Evolutionary conservation across 805 yeast genomes (phyloP), one percentile per base, ranked within the genome.

Genomic region (Scheffersomyces amazonensis): DNA sequence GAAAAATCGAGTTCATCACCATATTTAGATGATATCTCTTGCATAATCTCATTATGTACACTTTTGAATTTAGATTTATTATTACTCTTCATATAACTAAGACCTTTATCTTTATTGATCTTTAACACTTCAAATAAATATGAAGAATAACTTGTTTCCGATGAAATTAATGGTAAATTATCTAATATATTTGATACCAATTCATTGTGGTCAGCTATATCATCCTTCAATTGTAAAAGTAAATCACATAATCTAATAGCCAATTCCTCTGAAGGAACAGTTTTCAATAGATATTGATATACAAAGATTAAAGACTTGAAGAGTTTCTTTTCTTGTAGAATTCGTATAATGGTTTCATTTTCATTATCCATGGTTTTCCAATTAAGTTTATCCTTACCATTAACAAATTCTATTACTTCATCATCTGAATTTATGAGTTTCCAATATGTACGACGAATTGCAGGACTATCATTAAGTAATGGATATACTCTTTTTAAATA

Each of bases 1-100:
- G 62, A 41, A 38, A 64, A 58, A 21, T 48, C 57, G 11, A 48
- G 27, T 27, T 53, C 58, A 18, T 53, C 45, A 9, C 41, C 36
- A 13, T 47, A 39, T 2, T 53, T 44, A 17, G 47, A 43, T 5
- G 62, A 42, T 1, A 65, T 37, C 30, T 65, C 65, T 23, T 54
- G 46, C 47, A 68, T 44, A 16, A 69, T 64, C 10, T 46, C 44
- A 32, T 50, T 53, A 42, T 66, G 66, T 5, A 60, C 56, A 3
- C 45, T 41, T 28, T 47, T 52, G 36, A 52, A 59, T 30, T 48
- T 50, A 18, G 48, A 45, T 16, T 56, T 51, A 16, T 56, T 57
- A 34, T 62, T 50, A 13, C 44, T 42, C 36, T 61, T 59, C 42
- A 69, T 53, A 31, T 62, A 66, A 8, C 47, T 40, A n/a, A 66